Evolutionary conservation across 2,329 filamentous ascomycete species (phyloP).

Genomic region (Sphaerostilbella broomeana): DNA sequence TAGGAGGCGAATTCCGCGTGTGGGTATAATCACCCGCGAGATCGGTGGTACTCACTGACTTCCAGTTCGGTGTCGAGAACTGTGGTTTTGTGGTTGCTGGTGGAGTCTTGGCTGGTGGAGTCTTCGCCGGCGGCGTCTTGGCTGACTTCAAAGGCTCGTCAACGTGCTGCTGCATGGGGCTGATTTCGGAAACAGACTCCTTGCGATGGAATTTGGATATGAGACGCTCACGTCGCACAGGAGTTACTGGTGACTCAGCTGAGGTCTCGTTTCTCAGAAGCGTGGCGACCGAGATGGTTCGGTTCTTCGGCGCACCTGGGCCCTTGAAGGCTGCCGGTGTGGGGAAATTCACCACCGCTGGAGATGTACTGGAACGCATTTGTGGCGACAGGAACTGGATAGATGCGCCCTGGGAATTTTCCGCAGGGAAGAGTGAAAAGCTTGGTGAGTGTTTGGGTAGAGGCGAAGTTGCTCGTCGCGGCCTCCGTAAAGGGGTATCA

Average conservation of each 20-base stretch:
- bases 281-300: conserved; percentile 9
- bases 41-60: too few relatives aligned
- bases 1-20: too few relatives aligned
- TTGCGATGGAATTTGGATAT: conserved; percentile 17
- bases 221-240: conserved; percentile 10
- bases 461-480: conserved; percentile 45
- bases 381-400: conserved; percentile 31
- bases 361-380: conserved; percentile 49
- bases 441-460: conserved; percentile 37
- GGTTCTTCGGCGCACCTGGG: not conserved
- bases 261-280: conserved; percentile 1
- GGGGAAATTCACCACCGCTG: conserved; percentile 29
- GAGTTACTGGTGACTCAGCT: not conserved
- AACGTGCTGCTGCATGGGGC: conserved; percentile 2
- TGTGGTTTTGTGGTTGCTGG: not conserved
- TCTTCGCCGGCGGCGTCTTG: too few relatives aligned
- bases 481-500: conserved; percentile 25
- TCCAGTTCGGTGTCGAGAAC: too few relatives aligned
- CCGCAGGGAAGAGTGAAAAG: conserved; percentile 40
- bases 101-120: too few relatives aligned
- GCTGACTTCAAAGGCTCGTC: too few relatives aligned
- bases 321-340: conserved; percentile 3
- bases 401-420: conserved; percentile 17
- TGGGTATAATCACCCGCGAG: too few relatives aligned
- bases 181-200: not conserved